Evolutionary conservation across 345 rosid species (phyloP), one percentile per base, ranked within the genome.

Genomic region (Capsella bursapastoris): DNA sequence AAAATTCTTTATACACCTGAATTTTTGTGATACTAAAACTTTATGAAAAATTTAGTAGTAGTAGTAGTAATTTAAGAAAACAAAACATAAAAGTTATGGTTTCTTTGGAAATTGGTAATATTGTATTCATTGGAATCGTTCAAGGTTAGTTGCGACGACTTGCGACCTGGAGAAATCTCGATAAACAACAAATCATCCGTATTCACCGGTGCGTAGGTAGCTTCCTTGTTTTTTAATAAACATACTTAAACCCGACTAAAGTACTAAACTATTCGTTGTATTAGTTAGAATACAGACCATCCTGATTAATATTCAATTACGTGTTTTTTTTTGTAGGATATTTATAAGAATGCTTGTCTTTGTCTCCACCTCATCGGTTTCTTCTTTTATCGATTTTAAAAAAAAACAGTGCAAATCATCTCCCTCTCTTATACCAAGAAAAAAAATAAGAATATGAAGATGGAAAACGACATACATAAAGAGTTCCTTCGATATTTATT

Each of bases 401-500:
- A 68, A 43, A 34, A 53, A 64, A 68, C 31, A 60, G 25, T 44
- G 37, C 37, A 34, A 10, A 76, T 68, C 14, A 76, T 68, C 14
- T 1, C 79, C 14, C 68, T 68, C 14, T 1, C 79, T 69, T 69
- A 6, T 44, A 62, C 75, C 79, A 69, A 76, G 75, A 55, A 44
- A 61, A 61, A 14, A 14, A 14, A 15, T 41, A 35, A 61, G 50
- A 76, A 60, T 68, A 76, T 37, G 65, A 63, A 55, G 2, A 47
- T 8, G 64, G 79, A 75, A 75, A 75, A 75, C 70, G 79, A 75
- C 79, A 68, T 61, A 43, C 74, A 61, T 44, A 75, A 74, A 75
- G 68, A 67, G 51, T 16, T 70, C 71, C 37, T 47, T 63, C 3
- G 55, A 63, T n/a, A 64, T 70, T 76, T 64, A 70, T 47, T 76